Evolutionary conservation across 805 yeast genomes (phyloP).

Genomic region (Candida nanaspora): DNA sequence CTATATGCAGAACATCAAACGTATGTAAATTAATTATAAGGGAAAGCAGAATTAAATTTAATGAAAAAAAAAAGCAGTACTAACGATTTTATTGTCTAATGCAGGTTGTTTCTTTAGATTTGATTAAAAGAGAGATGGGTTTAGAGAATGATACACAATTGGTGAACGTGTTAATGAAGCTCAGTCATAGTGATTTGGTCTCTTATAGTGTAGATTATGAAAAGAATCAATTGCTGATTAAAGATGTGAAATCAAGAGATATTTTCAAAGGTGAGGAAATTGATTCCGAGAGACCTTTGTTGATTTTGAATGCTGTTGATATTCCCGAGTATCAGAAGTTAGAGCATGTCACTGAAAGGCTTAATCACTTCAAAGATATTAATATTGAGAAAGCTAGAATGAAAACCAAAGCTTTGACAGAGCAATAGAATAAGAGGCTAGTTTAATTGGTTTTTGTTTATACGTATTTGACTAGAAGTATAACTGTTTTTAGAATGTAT

Average conservation of each 20-base stretch:
- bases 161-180: not conserved
- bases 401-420: too few species aligned
- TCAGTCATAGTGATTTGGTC: not conserved
- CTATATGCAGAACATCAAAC: not conserved
- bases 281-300: not conserved
- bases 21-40: slow-evolving; percentile 1
- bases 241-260: not conserved
- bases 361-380: not conserved
- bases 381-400: too few species aligned
- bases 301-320: not conserved
- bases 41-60: not conserved
- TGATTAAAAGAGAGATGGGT: not conserved
- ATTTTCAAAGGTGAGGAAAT: not conserved
- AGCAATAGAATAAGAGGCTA: too few species aligned
- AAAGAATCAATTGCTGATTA: slow-evolving; percentile 1
- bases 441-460: not conserved
- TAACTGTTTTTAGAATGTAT: too few species aligned
- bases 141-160: not conserved
- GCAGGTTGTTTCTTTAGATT: slow-evolving; percentile 6
- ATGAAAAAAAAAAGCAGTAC: not conserved
- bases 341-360: not conserved
- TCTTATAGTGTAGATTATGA: not conserved
- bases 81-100: not conserved
- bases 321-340: not conserved
- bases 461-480: not conserved